Conservation (phyloP, 176 grass and related monocot genomes). For the Cocos nucifera region DNA sequence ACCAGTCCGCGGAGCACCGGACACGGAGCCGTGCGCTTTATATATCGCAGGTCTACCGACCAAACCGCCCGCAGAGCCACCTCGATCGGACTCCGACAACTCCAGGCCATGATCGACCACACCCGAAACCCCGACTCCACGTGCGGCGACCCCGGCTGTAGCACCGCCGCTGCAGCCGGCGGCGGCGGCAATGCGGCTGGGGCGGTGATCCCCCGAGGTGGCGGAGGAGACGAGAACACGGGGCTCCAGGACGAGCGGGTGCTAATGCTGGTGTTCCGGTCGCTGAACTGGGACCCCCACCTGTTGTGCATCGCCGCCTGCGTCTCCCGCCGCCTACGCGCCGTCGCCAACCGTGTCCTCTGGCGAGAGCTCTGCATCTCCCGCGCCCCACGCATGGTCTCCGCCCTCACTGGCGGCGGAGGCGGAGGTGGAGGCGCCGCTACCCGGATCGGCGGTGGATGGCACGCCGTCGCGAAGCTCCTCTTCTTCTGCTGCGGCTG, state of each 20-base stretch:
- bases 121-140: too few relatives aligned
- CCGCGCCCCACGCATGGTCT: constrained; percentile 54
- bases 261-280: background rate
- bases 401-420: constrained; percentile 8
- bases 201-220: too few relatives aligned
- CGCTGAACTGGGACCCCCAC: background rate
- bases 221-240: background rate
- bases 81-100: too few relatives aligned
- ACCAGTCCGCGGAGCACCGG: too few relatives aligned
- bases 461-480: constrained; percentile 61
- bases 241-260: background rate
- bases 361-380: constrained; percentile 63
- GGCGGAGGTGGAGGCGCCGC: background rate
- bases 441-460: constrained; percentile 43
- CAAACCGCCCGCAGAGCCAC: too few relatives aligned
- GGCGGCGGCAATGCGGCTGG: too few relatives aligned
- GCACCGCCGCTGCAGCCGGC: too few relatives aligned
- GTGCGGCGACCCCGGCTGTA: too few relatives aligned
- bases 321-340: constrained; percentile 16
- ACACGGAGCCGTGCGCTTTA: too few relatives aligned
- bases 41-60: too few relatives aligned
- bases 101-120: too few relatives aligned
- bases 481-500: constrained; percentile 69
- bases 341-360: constrained; percentile 49
- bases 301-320: background rate